Percentiles rank a stretch among this genome's conserved stretches.
These are phyloP conservation scores for Paecilomyces sp. DNA, from an alignment of 2,329 filamentous ascomycete species.

Conservation along the genomic window DNA sequence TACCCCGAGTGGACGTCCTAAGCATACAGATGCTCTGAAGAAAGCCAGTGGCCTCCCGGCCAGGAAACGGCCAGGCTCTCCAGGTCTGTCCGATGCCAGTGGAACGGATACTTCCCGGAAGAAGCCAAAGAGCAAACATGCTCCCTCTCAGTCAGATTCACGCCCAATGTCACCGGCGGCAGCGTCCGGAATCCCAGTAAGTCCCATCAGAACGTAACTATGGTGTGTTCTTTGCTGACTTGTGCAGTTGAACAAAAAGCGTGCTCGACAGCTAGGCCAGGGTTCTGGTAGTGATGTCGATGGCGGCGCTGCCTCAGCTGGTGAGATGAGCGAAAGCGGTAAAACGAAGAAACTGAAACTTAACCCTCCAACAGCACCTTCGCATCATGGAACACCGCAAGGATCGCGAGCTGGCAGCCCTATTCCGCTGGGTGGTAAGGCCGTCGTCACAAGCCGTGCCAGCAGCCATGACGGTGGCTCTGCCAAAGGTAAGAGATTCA, in stretches of 20 bases:
- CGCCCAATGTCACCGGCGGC: slow-evolving; percentile 58
- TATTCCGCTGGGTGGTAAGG: slow-evolving; percentile 20
- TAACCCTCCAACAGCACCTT: slow-evolving; percentile 32
- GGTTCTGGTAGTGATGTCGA: slow-evolving; percentile 53
- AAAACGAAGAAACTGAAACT: slow-evolving; percentile 43
- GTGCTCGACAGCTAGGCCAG: slow-evolving; percentile 27
- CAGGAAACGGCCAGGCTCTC: slow-evolving; percentile 79
- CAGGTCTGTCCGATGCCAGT: slow-evolving; percentile 81
- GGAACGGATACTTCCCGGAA: slow-evolving; percentile 83
- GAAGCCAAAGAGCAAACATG: slow-evolving; percentile 65
- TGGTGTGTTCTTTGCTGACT: neutral
- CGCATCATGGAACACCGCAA: slow-evolving; percentile 36
- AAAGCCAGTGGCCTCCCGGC: slow-evolving; percentile 46
- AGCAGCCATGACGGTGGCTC: slow-evolving; percentile 30
- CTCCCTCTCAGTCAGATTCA: slow-evolving; percentile 32
- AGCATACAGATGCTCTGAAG: slow-evolving; percentile 46
- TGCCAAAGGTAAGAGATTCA: slow-evolving; percentile 15
- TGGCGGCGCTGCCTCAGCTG: slow-evolving; percentile 41
- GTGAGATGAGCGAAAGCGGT: slow-evolving; percentile 39
- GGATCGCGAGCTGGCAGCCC: slow-evolving; percentile 45
- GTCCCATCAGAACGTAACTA: slow-evolving; percentile 3
- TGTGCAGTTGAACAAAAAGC: slow-evolving; percentile 49
- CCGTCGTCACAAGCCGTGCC: slow-evolving; percentile 28
- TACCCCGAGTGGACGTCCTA: slow-evolving; percentile 55
- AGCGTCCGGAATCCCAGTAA: slow-evolving; percentile 50